These are phyloP conservation scores for Boletus coccyginus DNA, from an alignment of 768 basidiomycete genomes.

Conservation along the genomic window DNA sequence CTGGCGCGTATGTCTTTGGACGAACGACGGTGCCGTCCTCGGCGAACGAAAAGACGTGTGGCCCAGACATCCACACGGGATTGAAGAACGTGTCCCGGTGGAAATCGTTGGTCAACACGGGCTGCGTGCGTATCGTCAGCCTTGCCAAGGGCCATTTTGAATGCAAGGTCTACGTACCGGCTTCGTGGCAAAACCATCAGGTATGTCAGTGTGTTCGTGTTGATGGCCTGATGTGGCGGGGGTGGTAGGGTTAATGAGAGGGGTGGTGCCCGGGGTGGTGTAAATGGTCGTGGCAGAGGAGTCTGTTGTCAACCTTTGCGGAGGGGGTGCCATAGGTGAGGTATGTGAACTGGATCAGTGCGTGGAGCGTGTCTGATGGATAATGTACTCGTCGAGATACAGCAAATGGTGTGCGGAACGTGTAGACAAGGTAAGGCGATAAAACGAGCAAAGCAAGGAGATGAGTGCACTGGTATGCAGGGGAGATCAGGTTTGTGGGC, in stretches of 20 bases:
- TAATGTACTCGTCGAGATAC: not conserved
- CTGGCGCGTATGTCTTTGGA: not conserved
- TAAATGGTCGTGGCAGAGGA: not conserved
- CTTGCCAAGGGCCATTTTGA: too few relatives aligned
- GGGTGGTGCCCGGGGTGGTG: not conserved
- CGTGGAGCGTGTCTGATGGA: not conserved
- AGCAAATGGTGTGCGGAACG: not conserved
- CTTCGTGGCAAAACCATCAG: not conserved
- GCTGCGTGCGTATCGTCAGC: not conserved
- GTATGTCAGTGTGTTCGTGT: not conserved
- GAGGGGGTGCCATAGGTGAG: not conserved
- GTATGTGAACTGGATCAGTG: not conserved
- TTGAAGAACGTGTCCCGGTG: conserved; percentile 46
- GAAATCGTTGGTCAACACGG: conserved; percentile 36
- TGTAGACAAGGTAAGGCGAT: not conserved
- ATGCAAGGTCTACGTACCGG: not conserved
- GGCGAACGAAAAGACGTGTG: conserved; percentile 12
- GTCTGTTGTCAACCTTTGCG: not conserved
- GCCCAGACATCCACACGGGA: conserved; percentile 30
- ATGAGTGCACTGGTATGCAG: not conserved
- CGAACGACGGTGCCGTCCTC: conserved; percentile 7
- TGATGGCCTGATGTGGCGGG: not conserved
- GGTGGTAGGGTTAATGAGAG: not conserved
- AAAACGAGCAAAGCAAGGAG: not conserved
- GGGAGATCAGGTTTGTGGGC: not conserved